These are phyloP conservation scores for Eurotiales sp. DNA, from an alignment of 2,329 filamentous ascomycete species.

Conservation along the genomic window DNA sequence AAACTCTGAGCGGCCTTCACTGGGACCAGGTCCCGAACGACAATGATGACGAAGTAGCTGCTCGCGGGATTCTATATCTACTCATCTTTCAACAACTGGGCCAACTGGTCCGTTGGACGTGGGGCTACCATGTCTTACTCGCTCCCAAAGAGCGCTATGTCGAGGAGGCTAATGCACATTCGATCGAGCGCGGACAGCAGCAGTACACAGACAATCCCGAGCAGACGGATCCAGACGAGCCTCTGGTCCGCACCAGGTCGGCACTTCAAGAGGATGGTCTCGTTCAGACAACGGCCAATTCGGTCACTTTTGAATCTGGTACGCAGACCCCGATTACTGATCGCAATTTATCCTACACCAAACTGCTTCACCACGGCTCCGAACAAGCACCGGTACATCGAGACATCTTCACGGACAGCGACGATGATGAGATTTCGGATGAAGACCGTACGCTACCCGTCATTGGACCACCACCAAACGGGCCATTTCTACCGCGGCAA, in stretches of 20 bases:
- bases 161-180: constrained; percentile 38
- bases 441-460: constrained; percentile 21
- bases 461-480: constrained; percentile 30
- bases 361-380: constrained; percentile 20
- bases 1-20: constrained; percentile 86
- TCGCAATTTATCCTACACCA: constrained; percentile 33
- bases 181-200: constrained; percentile 37
- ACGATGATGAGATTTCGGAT: constrained; percentile 20
- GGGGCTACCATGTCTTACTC: constrained; percentile 94
- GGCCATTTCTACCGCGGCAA: constrained; percentile 35
- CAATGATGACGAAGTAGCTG: constrained; percentile 91
- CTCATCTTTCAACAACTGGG: constrained; percentile 97
- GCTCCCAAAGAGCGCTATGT: constrained; percentile 66
- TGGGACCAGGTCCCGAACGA: constrained; percentile 90
- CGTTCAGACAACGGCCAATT: constrained; percentile 9
- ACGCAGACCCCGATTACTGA: constrained; percentile 37
- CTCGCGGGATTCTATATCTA: constrained; percentile 89
- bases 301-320: constrained; percentile 27
- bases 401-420: neutral
- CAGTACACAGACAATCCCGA: constrained; percentile 40
- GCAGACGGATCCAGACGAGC: constrained; percentile 35
- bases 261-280: constrained; percentile 24
- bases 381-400: neutral
- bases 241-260: constrained; percentile 29
- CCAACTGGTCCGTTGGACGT: constrained; percentile 93